A percentile compares a stretch with the other conserved stretches of the same genome.
phyloP scores from a whole-genome alignment of 768 basidiomycete genomes.

The Termitomyces sp. region DNA sequence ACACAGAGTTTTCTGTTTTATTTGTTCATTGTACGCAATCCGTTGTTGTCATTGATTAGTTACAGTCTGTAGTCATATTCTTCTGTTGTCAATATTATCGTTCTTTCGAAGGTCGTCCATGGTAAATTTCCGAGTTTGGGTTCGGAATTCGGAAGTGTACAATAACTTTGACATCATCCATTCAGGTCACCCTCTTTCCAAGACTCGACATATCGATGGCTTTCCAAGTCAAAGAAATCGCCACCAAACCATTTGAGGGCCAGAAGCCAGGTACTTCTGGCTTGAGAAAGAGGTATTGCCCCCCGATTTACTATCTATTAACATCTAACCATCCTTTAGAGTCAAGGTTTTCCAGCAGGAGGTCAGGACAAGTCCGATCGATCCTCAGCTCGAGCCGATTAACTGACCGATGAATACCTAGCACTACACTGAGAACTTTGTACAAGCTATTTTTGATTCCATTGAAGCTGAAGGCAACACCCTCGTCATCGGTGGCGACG shows the following conservation, averaged over 20 bases:
- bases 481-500: constrained; percentile 95
- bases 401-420: constrained; percentile 23
- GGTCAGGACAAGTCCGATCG: constrained; percentile 32
- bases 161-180: constrained; percentile 12
- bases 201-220: constrained; percentile 27
- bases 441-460: constrained; percentile 90
- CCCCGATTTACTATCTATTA: constrained; percentile 3
- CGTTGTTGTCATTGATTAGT: neutral
- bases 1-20: neutral
- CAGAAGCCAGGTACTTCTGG: constrained; percentile 99
- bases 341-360: constrained; percentile 98
- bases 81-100: neutral
- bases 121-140: neutral
- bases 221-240: constrained; percentile 55
- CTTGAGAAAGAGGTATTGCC: constrained; percentile 80
- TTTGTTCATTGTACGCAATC: neutral
- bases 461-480: constrained; percentile 77
- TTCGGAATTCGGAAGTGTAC: neutral
- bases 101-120: neutral
- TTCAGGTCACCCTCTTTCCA: neutral
- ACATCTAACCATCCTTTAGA: constrained; percentile 31
- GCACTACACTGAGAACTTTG: constrained; percentile 99
- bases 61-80: neutral
- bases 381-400: constrained; percentile 22
- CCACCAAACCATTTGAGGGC: constrained; percentile 85